Evolutionary conservation across 1,284 basidiomycete species (phyloP), one percentile per base, ranked within the genome.

Genomic region (Lentinula novae-zelandiae): DNA sequence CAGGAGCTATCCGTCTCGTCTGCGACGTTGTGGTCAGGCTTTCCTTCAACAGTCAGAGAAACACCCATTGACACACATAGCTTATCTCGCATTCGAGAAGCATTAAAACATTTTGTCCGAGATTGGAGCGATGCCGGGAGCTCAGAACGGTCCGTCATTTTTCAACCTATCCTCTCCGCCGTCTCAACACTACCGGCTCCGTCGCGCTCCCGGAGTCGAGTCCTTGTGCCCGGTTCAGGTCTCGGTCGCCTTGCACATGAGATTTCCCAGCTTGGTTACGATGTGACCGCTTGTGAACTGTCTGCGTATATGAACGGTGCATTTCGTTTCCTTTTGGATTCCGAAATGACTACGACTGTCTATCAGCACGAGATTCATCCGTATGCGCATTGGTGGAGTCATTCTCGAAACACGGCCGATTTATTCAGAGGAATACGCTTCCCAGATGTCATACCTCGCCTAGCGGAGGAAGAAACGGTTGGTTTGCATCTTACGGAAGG

Each of bases 321-420:
- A 0, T 76, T 86, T 58, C 78, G 81, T 7, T 83, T 83, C 64
- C 75, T 89, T 3, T 72, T 85, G 13, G 83, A 82, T 2, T 72
- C 76, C 5, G 67, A 71, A 10, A 71, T 74, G 3, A 85, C 83
- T 0, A 68, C 69, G 0, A 55, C 62, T 3, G 55, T 68, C 0
- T 70, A 82, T 53, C 76, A 85, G 65, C 84, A 87, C 67, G 70
- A 66, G 8, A 62, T 88, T 13, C 78, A 81, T 52, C 87, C 86
- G 0, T 87, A 82, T 64, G 77, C 82, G 0, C 82, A 86, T 66
- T 86, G 84, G 82, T 87, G 86, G 72, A 88, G 86, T 6, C 86
- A 89, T 68, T 85, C 87, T 64, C 76, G 80, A 17, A 75, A 74
- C n/a, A 77, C 76, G 20, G 75, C 74, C 13, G 70, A 76, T 6